Base-by-base conservation (phyloP, 768 basidiomycete genomes). In the Guyanaporus albipodus region DNA sequence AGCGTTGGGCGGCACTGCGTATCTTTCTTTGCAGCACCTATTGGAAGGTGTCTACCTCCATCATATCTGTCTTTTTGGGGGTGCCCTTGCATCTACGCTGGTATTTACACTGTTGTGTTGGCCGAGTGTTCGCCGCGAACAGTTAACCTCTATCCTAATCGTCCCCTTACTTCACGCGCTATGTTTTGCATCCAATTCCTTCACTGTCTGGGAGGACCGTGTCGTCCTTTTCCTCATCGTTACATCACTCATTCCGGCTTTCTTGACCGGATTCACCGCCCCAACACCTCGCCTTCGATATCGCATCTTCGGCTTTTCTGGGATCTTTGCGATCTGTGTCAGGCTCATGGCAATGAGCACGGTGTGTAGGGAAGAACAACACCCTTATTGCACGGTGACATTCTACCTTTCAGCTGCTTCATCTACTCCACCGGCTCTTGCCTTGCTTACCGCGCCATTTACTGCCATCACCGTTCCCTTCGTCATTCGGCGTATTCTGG, bases 141-240 rank as follows among this genome's bases (percentile, higher is more conserved):
- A 62, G 17, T n/a, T 62, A 21, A 58, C 60, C 19, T 40, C 69
- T 17, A 49, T 67, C 2, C 72, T 75, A 2, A 52, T 87, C 31
- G 67, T 82, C 27, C 74, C 86, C 44, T 46, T 80, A 46, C 70
- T 91, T 3, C 93, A 98, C 57, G 67, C 83, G 2, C 44, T 86
- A 4, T 72, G 85, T 7, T 95, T 95, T 67, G 78, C 85, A 14
- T 95, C 93, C 21, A 98, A 98, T 71, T 96, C 93, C 0, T 95
- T 91, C 72, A 91, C 89, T n/a, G 79, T 98, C 64, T 97, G 93
- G 92, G 96, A 99, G 76, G 94, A 97, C 63, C 78, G 78, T 26
- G 72, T 90, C 45, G 73, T 87, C 10, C 78, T 82, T 8, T 94
- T 83, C 75, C 75, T 98, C 44, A 70, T 84, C 49, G 61, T 83